Percentiles rank a stretch among this genome's conserved stretches.
These are phyloP conservation scores for Citrus unshiu DNA, from an alignment of 345 rosid species.

Conservation along the genomic window DNA sequence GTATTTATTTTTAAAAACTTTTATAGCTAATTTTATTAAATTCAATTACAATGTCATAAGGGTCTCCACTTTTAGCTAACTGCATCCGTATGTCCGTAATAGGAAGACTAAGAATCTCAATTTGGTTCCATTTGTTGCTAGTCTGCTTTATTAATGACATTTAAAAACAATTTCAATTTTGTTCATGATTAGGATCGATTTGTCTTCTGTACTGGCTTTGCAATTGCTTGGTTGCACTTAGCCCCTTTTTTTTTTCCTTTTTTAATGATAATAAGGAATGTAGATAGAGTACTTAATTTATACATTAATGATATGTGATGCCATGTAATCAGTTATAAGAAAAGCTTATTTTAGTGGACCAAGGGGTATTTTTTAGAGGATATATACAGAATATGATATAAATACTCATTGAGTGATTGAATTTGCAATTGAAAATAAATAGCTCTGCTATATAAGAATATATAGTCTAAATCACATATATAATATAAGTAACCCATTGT, in stretches of 20 bases:
- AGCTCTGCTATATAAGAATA: background rate
- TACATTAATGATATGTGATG: background rate
- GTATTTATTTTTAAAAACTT: too few relatives aligned
- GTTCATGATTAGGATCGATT: too few relatives aligned
- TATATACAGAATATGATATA: background rate
- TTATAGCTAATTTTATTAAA: too few relatives aligned
- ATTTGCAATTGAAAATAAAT: background rate
- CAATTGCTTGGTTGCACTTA: background rate
- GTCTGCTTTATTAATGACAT: too few relatives aligned
- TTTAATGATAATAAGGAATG: background rate
- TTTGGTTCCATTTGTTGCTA: too few relatives aligned
- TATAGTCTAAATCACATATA: too few relatives aligned
- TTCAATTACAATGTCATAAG: too few relatives aligned
- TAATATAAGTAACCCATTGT: too few relatives aligned
- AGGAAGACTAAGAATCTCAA: too few relatives aligned
- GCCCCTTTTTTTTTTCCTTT: background rate
- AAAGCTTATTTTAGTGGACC: background rate
- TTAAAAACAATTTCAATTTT: too few relatives aligned
- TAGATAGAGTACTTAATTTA: background rate
- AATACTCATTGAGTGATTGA: background rate
- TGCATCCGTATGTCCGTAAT: too few relatives aligned
- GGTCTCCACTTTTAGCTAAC: accelerated
- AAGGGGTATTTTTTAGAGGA: background rate
- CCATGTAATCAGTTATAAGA: background rate
- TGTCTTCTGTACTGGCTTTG: background rate